Percentiles rank a stretch among this genome's conserved stretches.
These are phyloP conservation scores for Clonostachys rhizophaga DNA, from an alignment of 2,329 filamentous ascomycete species.

Conservation along the genomic window DNA sequence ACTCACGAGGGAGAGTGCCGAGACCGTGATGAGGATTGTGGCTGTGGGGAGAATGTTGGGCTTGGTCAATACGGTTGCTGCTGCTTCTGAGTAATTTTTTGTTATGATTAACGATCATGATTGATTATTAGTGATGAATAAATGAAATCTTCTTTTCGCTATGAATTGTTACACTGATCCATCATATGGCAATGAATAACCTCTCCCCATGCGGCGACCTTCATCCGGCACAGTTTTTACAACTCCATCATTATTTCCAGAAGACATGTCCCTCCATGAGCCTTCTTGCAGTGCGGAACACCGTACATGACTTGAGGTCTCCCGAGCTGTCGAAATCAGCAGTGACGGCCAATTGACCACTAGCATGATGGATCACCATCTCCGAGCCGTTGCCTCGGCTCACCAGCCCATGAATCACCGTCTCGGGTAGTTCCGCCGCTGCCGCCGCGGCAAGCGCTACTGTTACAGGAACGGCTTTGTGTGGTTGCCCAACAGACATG, in stretches of 20 bases:
- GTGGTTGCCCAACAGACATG: constrained; percentile 50
- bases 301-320: constrained; percentile 26
- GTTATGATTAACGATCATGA: too few relatives aligned
- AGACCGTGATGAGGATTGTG: constrained; percentile 24
- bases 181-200: too few relatives aligned
- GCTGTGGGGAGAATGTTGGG: constrained; percentile 19
- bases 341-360: constrained; percentile 24
- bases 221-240: too few relatives aligned
- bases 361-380: constrained; percentile 39
- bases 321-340: constrained; percentile 22
- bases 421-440: constrained; percentile 35
- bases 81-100: too few relatives aligned
- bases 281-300: constrained; percentile 40
- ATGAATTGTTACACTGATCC: too few relatives aligned
- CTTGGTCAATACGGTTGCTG: neutral
- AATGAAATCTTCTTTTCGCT: too few relatives aligned
- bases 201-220: too few relatives aligned
- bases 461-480: constrained; percentile 50
- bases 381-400: constrained; percentile 12
- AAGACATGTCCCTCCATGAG: constrained; percentile 38
- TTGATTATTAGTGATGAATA: too few relatives aligned
- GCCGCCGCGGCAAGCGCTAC: constrained; percentile 45
- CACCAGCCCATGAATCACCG: constrained; percentile 23
- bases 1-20: constrained; percentile 22
- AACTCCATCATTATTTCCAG: constrained; percentile 7